Conservation (phyloP, 2,329 filamentous ascomycete genomes). For the Pezicula radicicola region DNA sequence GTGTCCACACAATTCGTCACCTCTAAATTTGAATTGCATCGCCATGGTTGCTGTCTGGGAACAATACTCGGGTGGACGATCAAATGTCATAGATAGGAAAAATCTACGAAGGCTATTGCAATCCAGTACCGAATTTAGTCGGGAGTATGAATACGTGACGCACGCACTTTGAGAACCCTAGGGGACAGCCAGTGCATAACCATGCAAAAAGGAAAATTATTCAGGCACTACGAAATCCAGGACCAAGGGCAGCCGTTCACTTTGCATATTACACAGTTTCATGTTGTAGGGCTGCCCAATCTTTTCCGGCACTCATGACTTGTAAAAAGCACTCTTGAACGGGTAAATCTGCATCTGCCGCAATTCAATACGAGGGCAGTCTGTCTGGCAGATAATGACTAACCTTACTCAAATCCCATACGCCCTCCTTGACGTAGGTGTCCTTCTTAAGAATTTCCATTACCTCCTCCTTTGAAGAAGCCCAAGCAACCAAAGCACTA, state of each 20-base stretch:
- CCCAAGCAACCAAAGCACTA: slow-evolving; percentile 64
- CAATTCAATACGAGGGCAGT: background rate
- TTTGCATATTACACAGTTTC: too few relatives aligned
- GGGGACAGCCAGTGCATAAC: background rate
- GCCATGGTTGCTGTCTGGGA: slow-evolving; percentile 26
- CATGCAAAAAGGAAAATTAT: background rate
- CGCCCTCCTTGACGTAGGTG: slow-evolving; percentile 64
- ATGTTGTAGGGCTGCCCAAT: too few relatives aligned
- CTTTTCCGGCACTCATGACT: background rate
- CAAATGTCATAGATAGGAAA: slow-evolving; percentile 26
- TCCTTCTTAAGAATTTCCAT: slow-evolving; percentile 63
- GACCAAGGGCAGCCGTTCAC: too few relatives aligned
- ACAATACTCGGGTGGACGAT: slow-evolving; percentile 28
- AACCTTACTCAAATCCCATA: slow-evolving; percentile 74
- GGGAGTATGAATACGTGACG: background rate
- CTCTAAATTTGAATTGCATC: slow-evolving; percentile 28
- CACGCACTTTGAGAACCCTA: background rate
- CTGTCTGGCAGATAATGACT: background rate
- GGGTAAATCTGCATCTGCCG: slow-evolving; percentile 6
- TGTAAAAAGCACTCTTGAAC: slow-evolving; percentile 6
- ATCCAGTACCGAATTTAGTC: background rate
- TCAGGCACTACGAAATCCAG: too few relatives aligned
- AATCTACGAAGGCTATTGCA: slow-evolving; percentile 5
- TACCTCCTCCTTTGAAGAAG: slow-evolving; percentile 65
- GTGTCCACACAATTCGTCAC: slow-evolving; percentile 22